Conservation (phyloP, 352 stramenopile genomes). For the Paralagenidium karlingii region DNA sequence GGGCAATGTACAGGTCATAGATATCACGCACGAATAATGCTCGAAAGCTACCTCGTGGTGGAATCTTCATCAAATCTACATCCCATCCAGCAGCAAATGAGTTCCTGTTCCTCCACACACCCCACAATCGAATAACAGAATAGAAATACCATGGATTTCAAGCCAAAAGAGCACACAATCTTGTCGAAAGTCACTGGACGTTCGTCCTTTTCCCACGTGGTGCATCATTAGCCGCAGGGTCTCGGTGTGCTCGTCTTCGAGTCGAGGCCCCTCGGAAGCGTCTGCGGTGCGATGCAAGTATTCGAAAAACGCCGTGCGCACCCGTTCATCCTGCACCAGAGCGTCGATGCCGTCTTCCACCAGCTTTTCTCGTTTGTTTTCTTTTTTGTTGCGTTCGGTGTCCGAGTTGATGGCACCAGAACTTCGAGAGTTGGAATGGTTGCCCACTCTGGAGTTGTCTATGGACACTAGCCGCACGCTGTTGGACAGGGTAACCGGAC, state of each 20-base stretch:
- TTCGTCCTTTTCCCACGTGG: slow-evolving; percentile 7
- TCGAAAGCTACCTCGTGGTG: slow-evolving; percentile 30
- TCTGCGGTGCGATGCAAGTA: slow-evolving; percentile 24
- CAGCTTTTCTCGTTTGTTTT: slow-evolving; percentile 13
- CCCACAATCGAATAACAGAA: too few relatives aligned
- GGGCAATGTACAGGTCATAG: slow-evolving; percentile 38
- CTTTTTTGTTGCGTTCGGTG: not conserved
- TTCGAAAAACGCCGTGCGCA: slow-evolving; percentile 37
- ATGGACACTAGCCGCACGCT: too few relatives aligned
- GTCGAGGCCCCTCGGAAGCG: too few relatives aligned
- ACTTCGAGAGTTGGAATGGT: too few relatives aligned
- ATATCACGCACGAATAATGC: slow-evolving; percentile 44
- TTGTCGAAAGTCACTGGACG: slow-evolving; percentile 30
- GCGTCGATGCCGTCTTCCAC: slow-evolving; percentile 32
- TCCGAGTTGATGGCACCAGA: too few relatives aligned
- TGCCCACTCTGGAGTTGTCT: too few relatives aligned
- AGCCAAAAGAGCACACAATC: slow-evolving; percentile 61
- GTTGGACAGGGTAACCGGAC: too few relatives aligned
- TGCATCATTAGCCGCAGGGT: slow-evolving; percentile 10
- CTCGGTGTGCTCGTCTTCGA: too few relatives aligned
- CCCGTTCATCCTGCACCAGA: slow-evolving; percentile 36
- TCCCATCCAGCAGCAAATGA: too few relatives aligned
- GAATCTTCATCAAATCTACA: slow-evolving; percentile 56
- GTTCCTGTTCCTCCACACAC: too few relatives aligned
- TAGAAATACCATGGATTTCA: slow-evolving; percentile 48